phyloP scores from a whole-genome alignment of 1,284 basidiomycete species.

The Ceratobasidium sp. region DNA sequence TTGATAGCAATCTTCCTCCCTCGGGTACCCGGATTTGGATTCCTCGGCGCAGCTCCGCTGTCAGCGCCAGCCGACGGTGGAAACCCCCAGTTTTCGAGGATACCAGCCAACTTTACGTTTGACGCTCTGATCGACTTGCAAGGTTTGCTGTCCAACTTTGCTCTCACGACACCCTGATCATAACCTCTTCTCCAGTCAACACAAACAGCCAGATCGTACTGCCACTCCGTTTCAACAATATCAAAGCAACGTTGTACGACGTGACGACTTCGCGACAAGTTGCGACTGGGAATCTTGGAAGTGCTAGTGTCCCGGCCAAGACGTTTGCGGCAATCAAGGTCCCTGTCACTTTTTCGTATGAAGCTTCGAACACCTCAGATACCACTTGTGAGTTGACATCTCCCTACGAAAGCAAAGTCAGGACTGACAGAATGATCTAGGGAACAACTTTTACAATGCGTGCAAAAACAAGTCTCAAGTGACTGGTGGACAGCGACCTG shows the following conservation, averaged over 20 bases:
- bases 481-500: slow-evolving; percentile 68
- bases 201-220: slow-evolving; percentile 75
- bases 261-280: slow-evolving; percentile 73
- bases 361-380: slow-evolving; percentile 84
- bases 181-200: slow-evolving; percentile 63
- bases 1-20: slow-evolving; percentile 83
- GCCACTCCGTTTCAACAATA: slow-evolving; percentile 76
- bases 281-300: slow-evolving; percentile 70
- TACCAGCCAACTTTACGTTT: slow-evolving; percentile 89
- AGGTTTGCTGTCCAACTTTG: slow-evolving; percentile 54
- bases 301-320: slow-evolving; percentile 73
- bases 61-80: slow-evolving; percentile 67
- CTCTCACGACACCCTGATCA: slow-evolving; percentile 9
- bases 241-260: slow-evolving; percentile 77
- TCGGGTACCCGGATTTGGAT: slow-evolving; percentile 78
- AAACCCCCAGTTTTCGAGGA: slow-evolving; percentile 72
- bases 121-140: slow-evolving; percentile 78
- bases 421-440: slow-evolving; percentile 64
- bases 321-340: slow-evolving; percentile 72
- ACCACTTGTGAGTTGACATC: slow-evolving; percentile 74
- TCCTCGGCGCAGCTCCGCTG: slow-evolving; percentile 73
- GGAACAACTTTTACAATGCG: slow-evolving; percentile 83
- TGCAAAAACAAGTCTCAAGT: slow-evolving; percentile 75
- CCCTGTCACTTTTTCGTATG: slow-evolving; percentile 85
- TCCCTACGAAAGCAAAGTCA: slow-evolving; percentile 79